Evolutionary conservation across 768 basidiomycete genomes (phyloP), one percentile per base, ranked within the genome.

Genomic region (Kwoniella bestiolae): DNA sequence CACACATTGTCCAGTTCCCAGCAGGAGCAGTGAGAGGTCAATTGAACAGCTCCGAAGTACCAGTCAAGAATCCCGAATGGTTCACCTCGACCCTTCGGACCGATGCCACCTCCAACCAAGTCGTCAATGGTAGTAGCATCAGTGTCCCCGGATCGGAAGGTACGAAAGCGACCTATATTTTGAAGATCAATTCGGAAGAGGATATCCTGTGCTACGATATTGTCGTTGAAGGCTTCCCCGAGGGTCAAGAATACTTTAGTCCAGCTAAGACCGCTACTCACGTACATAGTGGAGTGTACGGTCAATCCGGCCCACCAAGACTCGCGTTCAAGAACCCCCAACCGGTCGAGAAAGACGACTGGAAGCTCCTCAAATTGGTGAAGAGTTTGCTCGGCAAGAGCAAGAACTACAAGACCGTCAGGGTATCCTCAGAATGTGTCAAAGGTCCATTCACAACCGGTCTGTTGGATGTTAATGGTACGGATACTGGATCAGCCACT

Each of bases 11-110:
- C 47, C 57, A 63, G 41, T 81, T 71, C 71, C 29, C 73, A 21
- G 79, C 80, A 11, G 80, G 80, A 21, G 80, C 80, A 26, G 74
- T 81, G 63, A 71, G 80, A 23, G 80, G 80, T 35, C 80, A 81
- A 63, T 58, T 80, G 41, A 46, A 71, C 51, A 11, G 21, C 9
- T 58, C 56, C 31, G 41, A 65, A 34, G 32, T 53, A 29, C 51
- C 45, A 11, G 45, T 47, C 9, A 47, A 47, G 45, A 47, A 47
- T 11, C 45, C 45, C 8, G 45, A 47, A 6, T 47, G 23, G 14
- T 47, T 47, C n/a, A 47, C 45, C 23, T 47, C 45, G 14, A 47
- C 45, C n/a, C n/a, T 47, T 6, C 14, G 45, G 23, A 47, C 45
- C n/a, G 45, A 47, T 9, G 45, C 45, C 23, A 47, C 45, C 23